A percentile compares a stretch with the other conserved stretches of the same genome.
phyloP scores from a whole-genome alignment of 495 filamentous ascomycete species.

The Podospora appendiculata region DNA sequence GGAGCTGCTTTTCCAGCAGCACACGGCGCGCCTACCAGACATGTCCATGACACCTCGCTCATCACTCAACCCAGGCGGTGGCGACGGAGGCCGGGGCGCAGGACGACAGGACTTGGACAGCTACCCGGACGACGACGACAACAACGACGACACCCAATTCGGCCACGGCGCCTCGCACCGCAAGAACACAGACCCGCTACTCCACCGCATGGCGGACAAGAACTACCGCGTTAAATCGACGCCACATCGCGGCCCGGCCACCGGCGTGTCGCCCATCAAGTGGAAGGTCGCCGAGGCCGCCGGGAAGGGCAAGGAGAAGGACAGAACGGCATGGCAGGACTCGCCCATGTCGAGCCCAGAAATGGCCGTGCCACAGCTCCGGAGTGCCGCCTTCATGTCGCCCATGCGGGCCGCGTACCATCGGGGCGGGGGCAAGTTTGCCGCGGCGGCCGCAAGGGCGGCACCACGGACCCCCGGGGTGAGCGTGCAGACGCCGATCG shows the following conservation, averaged over 20 bases:
- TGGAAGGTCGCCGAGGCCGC: slow-evolving; percentile 23
- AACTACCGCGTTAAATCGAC: slow-evolving; percentile 92
- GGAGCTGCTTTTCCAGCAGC: slow-evolving; percentile 33
- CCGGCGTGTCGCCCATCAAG: slow-evolving; percentile 24
- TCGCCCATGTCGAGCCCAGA: slow-evolving; percentile 72
- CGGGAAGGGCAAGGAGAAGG: slow-evolving; percentile 25
- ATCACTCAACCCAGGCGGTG: slow-evolving; percentile 23
- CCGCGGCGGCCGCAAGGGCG: slow-evolving; percentile 2
- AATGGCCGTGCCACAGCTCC: slow-evolving; percentile 70
- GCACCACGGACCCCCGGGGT: slow-evolving; percentile 61
- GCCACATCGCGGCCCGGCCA: slow-evolving; percentile 48
- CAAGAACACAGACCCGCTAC: slow-evolving; percentile 56
- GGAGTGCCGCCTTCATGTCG: slow-evolving; percentile 80
- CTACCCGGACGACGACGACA: slow-evolving; percentile 8
- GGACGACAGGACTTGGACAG: not conserved
- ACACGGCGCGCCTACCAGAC: slow-evolving; percentile 41
- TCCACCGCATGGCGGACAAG: slow-evolving; percentile 86
- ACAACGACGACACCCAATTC: slow-evolving; percentile 36
- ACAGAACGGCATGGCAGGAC: slow-evolving; percentile 35
- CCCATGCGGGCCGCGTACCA: slow-evolving; percentile 37
- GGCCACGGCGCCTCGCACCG: slow-evolving; percentile 16
- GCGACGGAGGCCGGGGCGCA: not conserved
- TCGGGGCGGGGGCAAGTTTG: slow-evolving; percentile 4
- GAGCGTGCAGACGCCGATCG: slow-evolving; percentile 65
- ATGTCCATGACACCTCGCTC: slow-evolving; percentile 47